phyloP scores from a whole-genome alignment of 176 grass and related monocot species.

The Echinochloa phyllopogon region DNA sequence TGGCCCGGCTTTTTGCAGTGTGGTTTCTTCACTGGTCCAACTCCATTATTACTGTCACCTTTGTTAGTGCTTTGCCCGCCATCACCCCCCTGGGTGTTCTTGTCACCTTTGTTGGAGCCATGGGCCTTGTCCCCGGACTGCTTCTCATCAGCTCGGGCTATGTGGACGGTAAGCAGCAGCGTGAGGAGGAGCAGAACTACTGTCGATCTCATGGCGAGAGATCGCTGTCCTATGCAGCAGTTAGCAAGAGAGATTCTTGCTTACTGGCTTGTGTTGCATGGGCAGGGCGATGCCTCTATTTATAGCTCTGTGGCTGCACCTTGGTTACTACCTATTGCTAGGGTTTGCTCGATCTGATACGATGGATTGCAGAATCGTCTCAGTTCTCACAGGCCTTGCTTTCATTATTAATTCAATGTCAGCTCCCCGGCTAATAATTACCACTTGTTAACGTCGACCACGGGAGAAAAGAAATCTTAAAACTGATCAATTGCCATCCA shows the following conservation, averaged over 20 bases:
- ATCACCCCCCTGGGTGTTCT: not conserved
- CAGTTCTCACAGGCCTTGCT: not conserved
- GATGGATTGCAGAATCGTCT: not conserved
- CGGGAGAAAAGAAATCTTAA: not conserved
- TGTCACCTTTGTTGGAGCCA: not conserved
- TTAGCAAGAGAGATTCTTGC: not conserved
- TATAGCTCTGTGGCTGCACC: constrained; percentile 10
- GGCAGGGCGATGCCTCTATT: not conserved
- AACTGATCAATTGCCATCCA: not conserved
- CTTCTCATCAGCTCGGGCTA: constrained; percentile 38
- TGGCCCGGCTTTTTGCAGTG: constrained; percentile 6
- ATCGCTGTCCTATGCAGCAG: not conserved
- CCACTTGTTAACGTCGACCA: not conserved
- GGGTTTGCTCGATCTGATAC: not conserved
- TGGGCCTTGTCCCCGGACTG: not conserved
- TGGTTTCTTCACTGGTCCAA: constrained; percentile 29
- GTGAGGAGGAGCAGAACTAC: constrained; percentile 20
- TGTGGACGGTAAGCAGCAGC: constrained; percentile 3
- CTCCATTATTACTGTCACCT: not conserved
- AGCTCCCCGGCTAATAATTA: not conserved
- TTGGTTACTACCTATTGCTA: not conserved
- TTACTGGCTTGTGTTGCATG: constrained; percentile 28
- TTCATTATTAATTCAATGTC: constrained; percentile 43
- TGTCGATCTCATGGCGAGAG: constrained; percentile 36
- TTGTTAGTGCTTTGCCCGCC: not conserved